Evolutionary conservation across 352 stramenopile genomes (phyloP).

Genomic region (Globisporangium nodosum): DNA sequence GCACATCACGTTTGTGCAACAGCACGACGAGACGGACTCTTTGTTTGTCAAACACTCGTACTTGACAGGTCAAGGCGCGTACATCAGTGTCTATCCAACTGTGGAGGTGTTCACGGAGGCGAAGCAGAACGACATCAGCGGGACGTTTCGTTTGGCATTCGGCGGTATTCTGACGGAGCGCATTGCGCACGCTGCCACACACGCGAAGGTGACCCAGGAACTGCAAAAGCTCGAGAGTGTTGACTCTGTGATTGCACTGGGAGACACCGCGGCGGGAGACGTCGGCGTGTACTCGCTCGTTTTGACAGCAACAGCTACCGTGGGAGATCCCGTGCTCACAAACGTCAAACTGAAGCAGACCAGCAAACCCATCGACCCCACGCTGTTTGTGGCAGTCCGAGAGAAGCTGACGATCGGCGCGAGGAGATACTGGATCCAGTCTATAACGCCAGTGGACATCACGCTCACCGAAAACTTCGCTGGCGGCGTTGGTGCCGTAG

Average conservation of each 20-base stretch:
- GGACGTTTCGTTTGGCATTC: slow-evolving; percentile 56
- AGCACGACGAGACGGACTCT: slow-evolving; percentile 51
- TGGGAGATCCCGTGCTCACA: slow-evolving; percentile 26
- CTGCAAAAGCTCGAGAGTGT: slow-evolving; percentile 57
- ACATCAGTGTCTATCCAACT: slow-evolving; percentile 64
- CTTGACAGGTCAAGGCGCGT: slow-evolving; percentile 63
- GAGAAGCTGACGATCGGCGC: slow-evolving; percentile 40
- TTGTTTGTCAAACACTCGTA: slow-evolving; percentile 74
- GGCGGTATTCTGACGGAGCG: slow-evolving; percentile 41
- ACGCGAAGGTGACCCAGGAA: slow-evolving; percentile 66
- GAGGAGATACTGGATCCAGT: slow-evolving; percentile 31
- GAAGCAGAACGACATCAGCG: slow-evolving; percentile 47
- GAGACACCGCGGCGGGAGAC: slow-evolving; percentile 30
- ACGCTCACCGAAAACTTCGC: slow-evolving; percentile 28
- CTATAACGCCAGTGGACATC: slow-evolving; percentile 35
- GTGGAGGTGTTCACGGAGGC: slow-evolving; percentile 60
- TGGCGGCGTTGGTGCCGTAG: neutral
- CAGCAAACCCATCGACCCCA: slow-evolving; percentile 44
- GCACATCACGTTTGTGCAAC: slow-evolving; percentile 87
- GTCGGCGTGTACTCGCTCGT: slow-evolving; percentile 53
- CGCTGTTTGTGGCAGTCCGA: slow-evolving; percentile 49
- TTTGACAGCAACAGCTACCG: slow-evolving; percentile 35
- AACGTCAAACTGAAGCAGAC: slow-evolving; percentile 28
- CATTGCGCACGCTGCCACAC: slow-evolving; percentile 56
- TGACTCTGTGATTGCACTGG: slow-evolving; percentile 58